phyloP scores from a whole-genome alignment of 108 stramenopile species.

The Nannochloropsis gaditana region DNA sequence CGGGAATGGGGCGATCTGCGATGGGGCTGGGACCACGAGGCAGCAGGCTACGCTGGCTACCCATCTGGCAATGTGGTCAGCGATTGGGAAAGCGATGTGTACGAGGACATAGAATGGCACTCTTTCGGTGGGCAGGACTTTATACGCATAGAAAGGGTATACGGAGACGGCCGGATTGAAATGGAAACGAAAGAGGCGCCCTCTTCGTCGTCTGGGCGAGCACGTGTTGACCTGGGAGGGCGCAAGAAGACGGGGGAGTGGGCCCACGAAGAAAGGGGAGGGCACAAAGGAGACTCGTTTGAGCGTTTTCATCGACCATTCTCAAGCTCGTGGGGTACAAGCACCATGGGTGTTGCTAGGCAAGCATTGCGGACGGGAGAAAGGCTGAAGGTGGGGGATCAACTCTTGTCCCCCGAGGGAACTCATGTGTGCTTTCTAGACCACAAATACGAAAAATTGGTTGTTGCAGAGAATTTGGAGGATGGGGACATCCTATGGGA shows the following conservation, averaged over 20 bases:
- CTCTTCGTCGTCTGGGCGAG: neutral
- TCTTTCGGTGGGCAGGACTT: neutral
- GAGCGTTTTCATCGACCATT: neutral
- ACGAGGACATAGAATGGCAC: slow-evolving; percentile 13
- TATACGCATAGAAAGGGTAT: neutral
- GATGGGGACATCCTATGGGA: neutral
- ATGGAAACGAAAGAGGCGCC: neutral
- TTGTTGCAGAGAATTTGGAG: neutral
- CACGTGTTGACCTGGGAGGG: neutral
- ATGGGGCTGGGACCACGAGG: neutral
- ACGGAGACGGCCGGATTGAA: neutral
- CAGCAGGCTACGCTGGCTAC: neutral
- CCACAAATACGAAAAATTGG: neutral
- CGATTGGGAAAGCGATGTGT: neutral
- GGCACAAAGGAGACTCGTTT: neutral
- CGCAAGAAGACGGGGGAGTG: neutral
- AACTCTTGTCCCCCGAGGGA: neutral
- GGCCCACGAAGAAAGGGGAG: neutral
- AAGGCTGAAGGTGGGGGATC: neutral
- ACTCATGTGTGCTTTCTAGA: neutral
- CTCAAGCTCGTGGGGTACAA: neutral
- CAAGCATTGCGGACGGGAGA: neutral
- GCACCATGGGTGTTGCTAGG: neutral
- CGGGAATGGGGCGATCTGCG: neutral
- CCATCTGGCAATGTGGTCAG: neutral